These are phyloP conservation scores for Debaryomyces subglobosus DNA, from an alignment of 1,139 yeast species.

Conservation along the genomic window DNA sequence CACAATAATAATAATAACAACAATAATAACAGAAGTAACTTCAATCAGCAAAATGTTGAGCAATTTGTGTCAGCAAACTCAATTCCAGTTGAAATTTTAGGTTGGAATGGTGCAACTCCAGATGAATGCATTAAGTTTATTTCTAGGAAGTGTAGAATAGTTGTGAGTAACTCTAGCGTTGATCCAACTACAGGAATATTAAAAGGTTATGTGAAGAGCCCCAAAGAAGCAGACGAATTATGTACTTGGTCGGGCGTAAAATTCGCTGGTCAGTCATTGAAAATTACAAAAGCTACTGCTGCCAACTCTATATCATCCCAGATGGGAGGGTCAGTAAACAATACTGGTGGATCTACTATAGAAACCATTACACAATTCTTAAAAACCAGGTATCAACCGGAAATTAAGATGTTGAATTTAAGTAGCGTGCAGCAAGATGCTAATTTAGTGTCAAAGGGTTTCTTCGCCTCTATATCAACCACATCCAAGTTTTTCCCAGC, in stretches of 20 bases:
- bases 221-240: slow-evolving; percentile 61
- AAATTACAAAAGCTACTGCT: slow-evolving; percentile 47
- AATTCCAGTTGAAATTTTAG: slow-evolving; percentile 62
- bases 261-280: slow-evolving; percentile 76
- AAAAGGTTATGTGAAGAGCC: slow-evolving; percentile 58
- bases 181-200: slow-evolving; percentile 50
- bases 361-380: slow-evolving; percentile 65
- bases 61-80: slow-evolving; percentile 37
- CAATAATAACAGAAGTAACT: slow-evolving; percentile 20
- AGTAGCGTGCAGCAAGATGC: slow-evolving; percentile 71
- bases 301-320: slow-evolving; percentile 22
- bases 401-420: slow-evolving; percentile 68
- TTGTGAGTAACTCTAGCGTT: slow-evolving; percentile 49
- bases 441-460: slow-evolving; percentile 60
- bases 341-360: slow-evolving; percentile 47
- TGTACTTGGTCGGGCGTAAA: slow-evolving; percentile 71
- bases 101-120: slow-evolving; percentile 81
- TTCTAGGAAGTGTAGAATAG: slow-evolving; percentile 64
- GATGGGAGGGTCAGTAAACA: slow-evolving; percentile 22
- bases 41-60: slow-evolving; percentile 31
- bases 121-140: slow-evolving; percentile 72
- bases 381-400: slow-evolving; percentile 65
- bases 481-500: slow-evolving; percentile 88
- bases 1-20: slow-evolving; percentile 19
- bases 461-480: slow-evolving; percentile 61